These are phyloP conservation scores for Oidiodendron maius DNA, from an alignment of 495 filamentous ascomycete species.

Conservation along the genomic window DNA sequence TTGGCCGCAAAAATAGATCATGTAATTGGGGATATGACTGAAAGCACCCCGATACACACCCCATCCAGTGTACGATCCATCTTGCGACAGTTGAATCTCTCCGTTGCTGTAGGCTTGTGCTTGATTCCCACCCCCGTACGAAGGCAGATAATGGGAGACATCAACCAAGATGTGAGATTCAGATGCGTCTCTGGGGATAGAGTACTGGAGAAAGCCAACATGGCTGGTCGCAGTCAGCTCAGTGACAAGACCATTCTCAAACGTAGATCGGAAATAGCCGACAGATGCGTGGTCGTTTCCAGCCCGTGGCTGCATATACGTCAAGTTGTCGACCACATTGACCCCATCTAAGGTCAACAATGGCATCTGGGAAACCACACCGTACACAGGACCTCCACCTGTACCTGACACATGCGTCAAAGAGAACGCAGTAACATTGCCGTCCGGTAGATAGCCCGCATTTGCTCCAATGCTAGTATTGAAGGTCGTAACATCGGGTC, in stretches of 20 bases:
- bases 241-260: slow-evolving; percentile 50
- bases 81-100: too few relatives aligned
- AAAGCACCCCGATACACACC: slow-evolving; percentile 50
- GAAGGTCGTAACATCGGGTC: slow-evolving; percentile 13
- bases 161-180: slow-evolving; percentile 17
- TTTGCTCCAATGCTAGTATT: slow-evolving; percentile 31
- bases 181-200: slow-evolving; percentile 36
- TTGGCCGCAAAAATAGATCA: slow-evolving; percentile 51
- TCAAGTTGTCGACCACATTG: slow-evolving; percentile 35
- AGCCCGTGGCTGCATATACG: slow-evolving; percentile 34
- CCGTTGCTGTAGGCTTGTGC: slow-evolving; percentile 45
- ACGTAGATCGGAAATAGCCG: slow-evolving; percentile 57
- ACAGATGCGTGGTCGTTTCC: slow-evolving; percentile 38
- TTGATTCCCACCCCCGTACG: slow-evolving; percentile 38
- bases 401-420: slow-evolving; percentile 60
- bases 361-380: slow-evolving; percentile 49
- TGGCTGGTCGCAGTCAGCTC: slow-evolving; percentile 64
- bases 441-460: slow-evolving; percentile 44
- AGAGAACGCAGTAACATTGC: slow-evolving; percentile 46
- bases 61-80: slow-evolving; percentile 44
- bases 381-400: slow-evolving; percentile 54
- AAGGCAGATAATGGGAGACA: slow-evolving; percentile 34
- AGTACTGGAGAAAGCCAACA: slow-evolving; percentile 60
- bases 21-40: slow-evolving; percentile 44
- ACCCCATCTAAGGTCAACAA: slow-evolving; percentile 14